Conservation (phyloP, 2,329 filamentous ascomycete species). For the Exophiala calicioides region DNA sequence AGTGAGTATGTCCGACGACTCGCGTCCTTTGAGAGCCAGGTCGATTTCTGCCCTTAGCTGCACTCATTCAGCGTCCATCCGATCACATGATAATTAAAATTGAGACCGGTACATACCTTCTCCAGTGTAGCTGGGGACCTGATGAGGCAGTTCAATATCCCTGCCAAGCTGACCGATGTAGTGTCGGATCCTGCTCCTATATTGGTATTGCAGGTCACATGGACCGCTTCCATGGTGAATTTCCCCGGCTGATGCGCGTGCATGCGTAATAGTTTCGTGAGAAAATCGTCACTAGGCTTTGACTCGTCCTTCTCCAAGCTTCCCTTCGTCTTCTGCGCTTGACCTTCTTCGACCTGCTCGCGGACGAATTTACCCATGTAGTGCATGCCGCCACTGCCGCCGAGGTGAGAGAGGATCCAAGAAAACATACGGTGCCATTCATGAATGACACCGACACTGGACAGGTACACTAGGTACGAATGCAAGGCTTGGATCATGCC, state of each 20-base stretch:
- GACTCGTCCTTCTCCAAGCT: conserved; percentile 23
- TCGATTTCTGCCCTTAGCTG: conserved; percentile 27
- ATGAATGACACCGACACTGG: conserved; percentile 45
- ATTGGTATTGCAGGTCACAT: conserved; percentile 25
- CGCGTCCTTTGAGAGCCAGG: conserved; percentile 29
- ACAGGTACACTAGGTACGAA: conserved; percentile 40
- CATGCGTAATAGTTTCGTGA: conserved; percentile 45
- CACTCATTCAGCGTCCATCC: conserved; percentile 1
- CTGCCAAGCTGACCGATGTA: conserved; percentile 70
- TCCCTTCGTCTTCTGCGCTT: conserved; percentile 22
- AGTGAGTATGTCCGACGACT: conserved; percentile 40
- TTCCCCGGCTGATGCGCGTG: conserved; percentile 30
- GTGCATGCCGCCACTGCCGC: conserved; percentile 34
- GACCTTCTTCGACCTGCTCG: conserved; percentile 34
- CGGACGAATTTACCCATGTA: conserved; percentile 38
- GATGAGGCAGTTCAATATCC: conserved; percentile 73
- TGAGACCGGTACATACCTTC: conserved; percentile 16
- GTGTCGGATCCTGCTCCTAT: conserved; percentile 69
- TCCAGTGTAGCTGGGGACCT: conserved; percentile 53
- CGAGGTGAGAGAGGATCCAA: conserved; percentile 33
- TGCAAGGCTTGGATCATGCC: conserved; percentile 42
- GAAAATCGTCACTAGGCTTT: conserved; percentile 39
- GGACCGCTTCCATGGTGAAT: conserved; percentile 35
- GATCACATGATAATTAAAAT: no score
- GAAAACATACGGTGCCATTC: conserved; percentile 42